Evolutionary conservation across 768 basidiomycete species (phyloP), one percentile per base, ranked within the genome.

Genomic region (Serpula lacrymans): DNA sequence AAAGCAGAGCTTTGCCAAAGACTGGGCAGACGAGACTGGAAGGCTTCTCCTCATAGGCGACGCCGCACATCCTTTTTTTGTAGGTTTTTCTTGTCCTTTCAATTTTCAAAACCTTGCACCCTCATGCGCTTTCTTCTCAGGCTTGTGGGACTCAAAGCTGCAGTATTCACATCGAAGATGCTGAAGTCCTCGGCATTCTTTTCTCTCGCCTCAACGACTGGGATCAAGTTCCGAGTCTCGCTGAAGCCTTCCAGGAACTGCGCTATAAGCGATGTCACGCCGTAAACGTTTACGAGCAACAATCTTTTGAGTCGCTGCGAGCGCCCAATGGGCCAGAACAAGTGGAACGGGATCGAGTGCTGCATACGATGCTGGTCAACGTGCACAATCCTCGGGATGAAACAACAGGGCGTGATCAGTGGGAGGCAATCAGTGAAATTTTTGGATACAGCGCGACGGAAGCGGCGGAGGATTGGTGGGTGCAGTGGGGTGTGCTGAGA

Each of bases 401-500:
- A 51, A 60, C 46, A 30, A 63, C 57, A 35, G 66, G 80, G 42
- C 65, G 63, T 34, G 65, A 63, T 49, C 65, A 78, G 43, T 82
- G 80, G 74, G 78, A 77, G 39, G 70, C 70, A 42, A 73, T 79
- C 43, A 62, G 77, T 37, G 68, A 68, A 21, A 57, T 81, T 49
- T 77, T 74, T 49, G 59, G 63, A n/a, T 74, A 80, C 51, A 71
- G 77, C 51, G 71, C 76, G 4, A 65, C 63, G 31, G 80, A 84
- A 46, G 69, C 70, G 31, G 81, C 75, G 14, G 79, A 80, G 43
- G 78, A 78, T 53, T 83, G 79, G 78, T 84, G 79, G 79, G 71
- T 73, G 9, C 72, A 72, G 41, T 80, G 77, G 78, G 77, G 77
- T 6, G 45, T 60, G 5, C 53, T 77, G 49, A 64, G 66, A 33